Evolutionary conservation across 1,284 basidiomycete species (phyloP), one percentile per base, ranked within the genome.

Genomic region (Pascua guehoae): DNA sequence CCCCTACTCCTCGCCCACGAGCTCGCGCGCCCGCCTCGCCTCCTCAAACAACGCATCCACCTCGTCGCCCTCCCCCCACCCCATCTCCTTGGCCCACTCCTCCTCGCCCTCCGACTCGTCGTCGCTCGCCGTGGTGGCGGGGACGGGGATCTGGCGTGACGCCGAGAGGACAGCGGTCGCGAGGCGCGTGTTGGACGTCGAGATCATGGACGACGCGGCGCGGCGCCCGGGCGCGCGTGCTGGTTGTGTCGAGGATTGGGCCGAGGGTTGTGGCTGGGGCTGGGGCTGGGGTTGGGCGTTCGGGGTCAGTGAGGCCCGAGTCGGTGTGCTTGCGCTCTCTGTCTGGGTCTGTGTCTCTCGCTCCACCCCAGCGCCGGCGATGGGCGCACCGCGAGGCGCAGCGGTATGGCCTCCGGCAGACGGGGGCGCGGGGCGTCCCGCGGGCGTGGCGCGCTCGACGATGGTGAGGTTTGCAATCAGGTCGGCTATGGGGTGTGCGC

Each of bases 51-150:
- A 51, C 7, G 41, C 56, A 32, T 59, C 57, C 16, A 64, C 54
- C 48, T 69, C 67, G 4, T 46, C 56, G 38, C 62, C 66, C 15
- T 50, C 42, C 1, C 65, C 67, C 66, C 64, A 66, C 0, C 58
- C 63, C 62, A 69, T 60, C 12, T 45, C 60, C 54, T 54, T 60
- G n/a, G 60, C 65, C 63, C 58, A 66, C 14, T 67, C 66, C 41
- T 64, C 63, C 48, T 69, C 67, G 17, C 44, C 47, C 3, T 43
- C 61, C 11, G 56, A 58, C 32, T 66, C 66, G 15, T 41, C 47
- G 9, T 49, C 65, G 16, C 58, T 59, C 12, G 38, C 46, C n/a
- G 54, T 58, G 46, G 52, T 49, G 16, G 24, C 47, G 16, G 37
- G 56, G 51, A 37, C 54, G 8, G n/a, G 47, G 46, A 66, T 57